Evolutionary conservation across 2,329 filamentous ascomycete species (phyloP).

Genomic region (Diaporthe ampelina): DNA sequence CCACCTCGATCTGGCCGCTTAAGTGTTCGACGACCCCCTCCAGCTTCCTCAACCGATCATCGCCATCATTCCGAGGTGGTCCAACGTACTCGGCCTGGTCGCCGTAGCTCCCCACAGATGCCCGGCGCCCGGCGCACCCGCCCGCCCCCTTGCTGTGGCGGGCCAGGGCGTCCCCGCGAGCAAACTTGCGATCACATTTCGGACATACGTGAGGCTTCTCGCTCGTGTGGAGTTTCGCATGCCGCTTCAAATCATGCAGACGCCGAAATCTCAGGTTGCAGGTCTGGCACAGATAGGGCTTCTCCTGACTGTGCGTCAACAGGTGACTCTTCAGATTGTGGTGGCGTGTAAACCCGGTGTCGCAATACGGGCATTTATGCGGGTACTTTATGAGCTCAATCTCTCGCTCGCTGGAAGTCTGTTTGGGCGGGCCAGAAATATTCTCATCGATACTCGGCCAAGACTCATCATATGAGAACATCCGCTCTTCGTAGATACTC

Average conservation of each 20-base stretch:
- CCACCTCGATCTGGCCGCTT: no score
- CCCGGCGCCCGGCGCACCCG: slow-evolving; percentile 91
- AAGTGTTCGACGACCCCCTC: no score
- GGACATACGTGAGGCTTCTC: slow-evolving; percentile 95
- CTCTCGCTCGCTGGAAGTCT: no score
- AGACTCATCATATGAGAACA: no score
- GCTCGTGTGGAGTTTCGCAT: slow-evolving; percentile 96
- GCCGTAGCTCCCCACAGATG: slow-evolving; percentile 86
- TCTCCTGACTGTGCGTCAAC: slow-evolving; percentile 97
- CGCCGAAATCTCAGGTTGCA: slow-evolving; percentile 93
- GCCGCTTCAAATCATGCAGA: slow-evolving; percentile 94
- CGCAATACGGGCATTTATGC: slow-evolving; percentile 96
- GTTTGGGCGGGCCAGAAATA: no score
- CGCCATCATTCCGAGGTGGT: slow-evolving; percentile 62
- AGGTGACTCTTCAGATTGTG: slow-evolving; percentile 98
- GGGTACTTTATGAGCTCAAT: no score
- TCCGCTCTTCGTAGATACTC: no score
- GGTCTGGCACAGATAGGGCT: slow-evolving; percentile 94
- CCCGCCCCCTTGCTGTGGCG: slow-evolving; percentile 96
- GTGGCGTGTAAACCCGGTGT: slow-evolving; percentile 96
- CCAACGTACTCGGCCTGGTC: slow-evolving; percentile 81
- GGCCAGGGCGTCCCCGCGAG: slow-evolving; percentile 92
- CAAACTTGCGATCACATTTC: slow-evolving; percentile 95
- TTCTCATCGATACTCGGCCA: no score
- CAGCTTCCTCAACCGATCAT: no score